Base-by-base conservation (phyloP, 2,329 filamentous ascomycete species). In the Colletotrichum tabaci region DNA sequence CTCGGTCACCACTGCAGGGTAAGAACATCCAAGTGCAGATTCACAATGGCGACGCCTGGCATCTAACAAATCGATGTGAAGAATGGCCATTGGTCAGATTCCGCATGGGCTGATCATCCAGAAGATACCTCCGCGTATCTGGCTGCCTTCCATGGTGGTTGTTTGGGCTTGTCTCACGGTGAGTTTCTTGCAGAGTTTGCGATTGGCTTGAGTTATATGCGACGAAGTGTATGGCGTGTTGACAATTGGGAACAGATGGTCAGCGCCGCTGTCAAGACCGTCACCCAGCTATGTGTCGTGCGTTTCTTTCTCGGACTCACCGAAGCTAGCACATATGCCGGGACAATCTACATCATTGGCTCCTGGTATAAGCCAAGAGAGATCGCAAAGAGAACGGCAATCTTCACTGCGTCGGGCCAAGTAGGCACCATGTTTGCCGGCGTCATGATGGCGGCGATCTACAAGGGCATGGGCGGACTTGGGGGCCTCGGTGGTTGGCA, bases 341-440 rank as follows among this genome's bases (percentile, higher is more conserved):
- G 83, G 23, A 83, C 77, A 2, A 83, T 84, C 72, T 85, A 84
- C 67, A 79, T 85, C 58, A 79, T 85, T 2, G 83, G 84, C 10
- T 81, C 87, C 0, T 92, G 90, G 89, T 92, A 91, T 74, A 91
- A 86, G 0, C 84, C 85, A 16, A 81, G 83, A 15, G 90, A 92
- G 73, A 84, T 92, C 0, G 89, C 88, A 0, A 92, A 92, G 76
- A 84, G 91, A 1, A 88, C 85, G 5, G 90, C 88, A 53, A 87
- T 92, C 57, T 92, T 92, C 76, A 90, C 88, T 1, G 84, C 88
- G 0, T 89, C 88, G 15, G 89, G 89, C 0, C 82, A 90, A 2
- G 87, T 87, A 0, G 90, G 90, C 0, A 90, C 86, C 0, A 87
- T 91, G 84, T 89, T 91, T 66, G 85, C 85, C 1, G 89, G 89